Evolutionary conservation across 805 yeast genomes (phyloP), one percentile per base, ranked within the genome.

Genomic region (Metschnikowia santaceciliae): DNA sequence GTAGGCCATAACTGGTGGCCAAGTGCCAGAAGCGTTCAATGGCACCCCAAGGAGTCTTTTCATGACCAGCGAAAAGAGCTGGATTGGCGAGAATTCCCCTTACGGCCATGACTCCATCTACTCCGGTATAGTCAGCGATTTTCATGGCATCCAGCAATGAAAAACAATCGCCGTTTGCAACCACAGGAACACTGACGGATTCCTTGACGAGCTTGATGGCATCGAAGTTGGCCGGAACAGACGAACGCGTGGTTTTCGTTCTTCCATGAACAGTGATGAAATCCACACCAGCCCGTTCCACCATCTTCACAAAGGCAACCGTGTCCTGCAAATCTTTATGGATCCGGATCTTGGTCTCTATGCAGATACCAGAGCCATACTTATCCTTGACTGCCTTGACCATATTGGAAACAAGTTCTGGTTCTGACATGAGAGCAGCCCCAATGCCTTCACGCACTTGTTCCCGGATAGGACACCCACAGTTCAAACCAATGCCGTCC

Each of bases 131-230:
- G 11, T 78, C 70, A 0, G 81, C 80, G 26, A 92, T 91, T 17
- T 65, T 62, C 40, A 71, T 60, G n/a, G 87, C 84, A 63, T 90
- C 96, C 15, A 74, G 70, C 22, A 82, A 68, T 0, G 78, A 63
- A 61, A 86, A 86, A 61, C 96, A 91, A 67, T 94, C 98, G n/a
- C 99, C 99, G 62, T 94, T 94, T 2, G 98, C 97, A n/a, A 94
- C 86, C 1, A 94, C 90, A 0, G 97, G 98, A 0, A 86, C 82
- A 3, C 58, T 62, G 0, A 76, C 76, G n/a, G 73, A 68, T 19
- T 78, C 77, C 52, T 82, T 81, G 14, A 94, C 77, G 8, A 69
- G 66, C 60, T 78, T 81, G 38, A 94, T 91, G 14, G 96, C 96
- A 23, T 87, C 94, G 40, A 85, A 77, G 65, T 91, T 80, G 2